Evolutionary conservation across 257 asterid species (phyloP).

Genomic region (Ilex aquifolium): DNA sequence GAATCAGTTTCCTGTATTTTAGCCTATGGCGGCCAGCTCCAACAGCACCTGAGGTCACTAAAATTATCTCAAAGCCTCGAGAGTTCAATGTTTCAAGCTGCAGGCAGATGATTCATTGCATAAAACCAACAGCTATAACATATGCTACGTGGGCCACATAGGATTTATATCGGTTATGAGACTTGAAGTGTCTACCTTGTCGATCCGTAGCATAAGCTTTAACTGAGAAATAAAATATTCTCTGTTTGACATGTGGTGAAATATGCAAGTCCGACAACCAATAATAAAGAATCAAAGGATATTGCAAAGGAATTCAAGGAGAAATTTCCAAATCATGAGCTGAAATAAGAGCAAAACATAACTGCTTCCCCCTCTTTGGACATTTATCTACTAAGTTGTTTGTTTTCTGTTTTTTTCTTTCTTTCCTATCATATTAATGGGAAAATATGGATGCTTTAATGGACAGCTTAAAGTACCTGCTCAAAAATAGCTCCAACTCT

Average conservation of each 20-base stretch:
- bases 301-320: too few species aligned
- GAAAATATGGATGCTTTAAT: neutral
- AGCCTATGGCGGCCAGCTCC: conserved; percentile 75
- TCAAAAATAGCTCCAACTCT: conserved; percentile 64
- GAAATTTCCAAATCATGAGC: neutral
- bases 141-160: neutral
- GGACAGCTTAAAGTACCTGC: conserved; percentile 28
- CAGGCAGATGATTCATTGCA: conserved; percentile 9
- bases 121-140: neutral
- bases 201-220: too few species aligned
- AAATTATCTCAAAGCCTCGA: conserved; percentile 49
- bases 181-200: too few species aligned
- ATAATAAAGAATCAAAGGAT: too few species aligned
- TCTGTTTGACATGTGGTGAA: too few species aligned
- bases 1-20: conserved; percentile 39
- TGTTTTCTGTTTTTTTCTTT: neutral
- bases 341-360: too few species aligned
- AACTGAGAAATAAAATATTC: too few species aligned
- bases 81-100: conserved; percentile 53
- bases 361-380: neutral
- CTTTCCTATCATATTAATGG: neutral
- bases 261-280: too few species aligned
- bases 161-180: too few species aligned
- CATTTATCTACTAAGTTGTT: too few species aligned
- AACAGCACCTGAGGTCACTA: conserved; percentile 73